Conservation (phyloP, 1,284 basidiomycete species). For the Anthracocystis panici-leucophaei region DNA sequence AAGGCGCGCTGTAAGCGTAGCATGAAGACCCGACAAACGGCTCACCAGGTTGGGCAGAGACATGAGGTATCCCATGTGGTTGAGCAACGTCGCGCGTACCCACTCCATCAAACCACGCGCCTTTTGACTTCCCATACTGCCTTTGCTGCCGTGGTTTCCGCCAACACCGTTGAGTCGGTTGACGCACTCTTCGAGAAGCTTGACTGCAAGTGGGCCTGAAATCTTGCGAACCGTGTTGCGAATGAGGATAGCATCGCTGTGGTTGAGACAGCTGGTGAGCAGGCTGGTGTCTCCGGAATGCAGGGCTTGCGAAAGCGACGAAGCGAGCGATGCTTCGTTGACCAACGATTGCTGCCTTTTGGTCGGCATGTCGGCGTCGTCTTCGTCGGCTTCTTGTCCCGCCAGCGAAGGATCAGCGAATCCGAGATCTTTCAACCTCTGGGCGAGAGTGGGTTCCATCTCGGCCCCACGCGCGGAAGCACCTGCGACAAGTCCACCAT, state of each 20-base stretch:
- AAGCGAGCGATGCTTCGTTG: conserved; percentile 88
- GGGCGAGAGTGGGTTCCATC: conserved; percentile 57
- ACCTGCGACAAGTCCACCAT: conserved; percentile 26
- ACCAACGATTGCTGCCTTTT: conserved; percentile 70
- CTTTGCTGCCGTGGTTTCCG: conserved; percentile 70
- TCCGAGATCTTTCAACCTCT: conserved; percentile 56
- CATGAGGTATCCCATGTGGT: conserved; percentile 93
- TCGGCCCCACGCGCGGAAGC: conserved; percentile 16
- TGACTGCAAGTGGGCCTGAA: conserved; percentile 88
- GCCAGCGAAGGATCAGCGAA: conserved; percentile 39
- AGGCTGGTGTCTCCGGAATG: conserved; percentile 92
- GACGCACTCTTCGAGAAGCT: conserved; percentile 87
- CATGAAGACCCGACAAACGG: conserved; percentile 84
- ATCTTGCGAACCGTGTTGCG: conserved; percentile 88
- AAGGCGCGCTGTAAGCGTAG: conserved; percentile 83
- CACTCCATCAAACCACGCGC: conserved; percentile 83
- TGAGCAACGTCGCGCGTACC: conserved; percentile 86
- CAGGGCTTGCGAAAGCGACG: conserved; percentile 93
- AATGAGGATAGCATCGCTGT: conserved; percentile 84
- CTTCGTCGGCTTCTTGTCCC: conserved; percentile 44
- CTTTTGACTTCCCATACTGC: conserved; percentile 54
- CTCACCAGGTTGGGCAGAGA: conserved; percentile 88
- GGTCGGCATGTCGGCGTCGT: conserved; percentile 31
- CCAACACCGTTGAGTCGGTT: conserved; percentile 85
- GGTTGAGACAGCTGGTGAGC: conserved; percentile 86